Base-by-base conservation (phyloP, 2,329 filamentous ascomycete species). In the Cercospora berteroae region DNA sequence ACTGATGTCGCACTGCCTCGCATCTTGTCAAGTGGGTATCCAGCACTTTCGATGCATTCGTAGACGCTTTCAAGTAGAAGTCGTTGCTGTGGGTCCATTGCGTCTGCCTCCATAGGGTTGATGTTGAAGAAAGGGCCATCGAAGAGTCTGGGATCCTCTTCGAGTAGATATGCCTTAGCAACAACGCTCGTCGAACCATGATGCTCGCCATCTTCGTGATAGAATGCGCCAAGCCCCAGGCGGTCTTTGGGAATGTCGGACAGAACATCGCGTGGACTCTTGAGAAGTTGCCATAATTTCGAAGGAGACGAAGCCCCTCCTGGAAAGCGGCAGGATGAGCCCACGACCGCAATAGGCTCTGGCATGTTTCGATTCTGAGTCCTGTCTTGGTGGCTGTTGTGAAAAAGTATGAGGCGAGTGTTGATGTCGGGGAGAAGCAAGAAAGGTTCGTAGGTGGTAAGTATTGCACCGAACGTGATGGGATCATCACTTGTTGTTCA, bases 71-170 rank as follows among this genome's bases (percentile, higher is more conserved):
- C 73, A 1, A 76, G 66, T 4, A 73, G 57, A n/a, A 74, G 61
- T 2, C 74, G 65, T 60, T 76, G 74, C 63, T 76, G 73, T n/a
- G 74, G 74, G 60, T 76, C 74, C 66, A 74, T 73, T 27, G 65
- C 67, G 18, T 71, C 67, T 27, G 70, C 73, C 60, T 76, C 74
- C 16, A 59, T 57, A 4, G 64, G 66, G 52, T 59, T 67, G 20
- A 74, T 69, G 16, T 65, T 64, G 64, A 75, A 76, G 61, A 76
- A 75, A 0, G 67, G 55, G 8, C 68, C 70, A 55, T 76, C 74
- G 42, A 75, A 74, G 8, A 62, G 27, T 25, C 62, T 57, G 44
- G 69, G 63, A 56, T 76, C 70, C 39, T 74, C 71, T 27, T 72
- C 68, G 12, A 74, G 70, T n/a, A 73, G 67, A 64, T 75, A 73